Conservation (phyloP, 1,139 yeast species). For the Magnusiomyces suaveolens region DNA sequence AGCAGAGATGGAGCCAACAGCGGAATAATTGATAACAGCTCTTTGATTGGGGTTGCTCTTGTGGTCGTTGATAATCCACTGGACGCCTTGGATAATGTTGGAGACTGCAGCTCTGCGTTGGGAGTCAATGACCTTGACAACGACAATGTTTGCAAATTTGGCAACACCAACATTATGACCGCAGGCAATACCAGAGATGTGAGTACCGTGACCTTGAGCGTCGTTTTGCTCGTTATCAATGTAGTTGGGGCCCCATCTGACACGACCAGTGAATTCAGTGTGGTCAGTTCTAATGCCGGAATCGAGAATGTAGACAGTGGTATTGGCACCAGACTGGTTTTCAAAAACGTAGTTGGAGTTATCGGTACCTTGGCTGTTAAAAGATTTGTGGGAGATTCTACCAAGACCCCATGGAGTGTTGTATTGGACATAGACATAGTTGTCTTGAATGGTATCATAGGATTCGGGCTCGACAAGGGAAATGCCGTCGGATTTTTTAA, state of each 20-base stretch:
- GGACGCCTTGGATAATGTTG: constrained; percentile 26
- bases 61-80: constrained; percentile 42
- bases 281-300: constrained; percentile 40
- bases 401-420: constrained; percentile 48
- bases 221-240: constrained; percentile 31
- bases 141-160: constrained; percentile 37
- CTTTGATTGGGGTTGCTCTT: constrained; percentile 63
- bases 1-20: constrained; percentile 81
- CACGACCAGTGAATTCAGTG: constrained; percentile 44
- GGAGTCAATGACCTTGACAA: constrained; percentile 33
- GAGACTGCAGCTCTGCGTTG: constrained; percentile 29
- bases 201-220: constrained; percentile 37
- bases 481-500: constrained; percentile 38
- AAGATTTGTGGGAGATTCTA: constrained; percentile 37
- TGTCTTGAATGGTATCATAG: constrained; percentile 16
- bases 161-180: constrained; percentile 38
- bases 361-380: constrained; percentile 12
- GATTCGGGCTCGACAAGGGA: constrained; percentile 44
- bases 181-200: constrained; percentile 40
- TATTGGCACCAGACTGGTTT: constrained; percentile 43
- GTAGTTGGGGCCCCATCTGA: constrained; percentile 30
- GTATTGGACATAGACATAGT: constrained; percentile 13
- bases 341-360: constrained; percentile 36
- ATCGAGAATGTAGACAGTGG: constrained; percentile 46
- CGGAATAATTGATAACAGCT: constrained; percentile 82